Percentiles rank a stretch among this genome's conserved stretches.
Conservation (phyloP, 225 moss, liverwort and hornwort genomes). For the Marchantia paleacea region DNA sequence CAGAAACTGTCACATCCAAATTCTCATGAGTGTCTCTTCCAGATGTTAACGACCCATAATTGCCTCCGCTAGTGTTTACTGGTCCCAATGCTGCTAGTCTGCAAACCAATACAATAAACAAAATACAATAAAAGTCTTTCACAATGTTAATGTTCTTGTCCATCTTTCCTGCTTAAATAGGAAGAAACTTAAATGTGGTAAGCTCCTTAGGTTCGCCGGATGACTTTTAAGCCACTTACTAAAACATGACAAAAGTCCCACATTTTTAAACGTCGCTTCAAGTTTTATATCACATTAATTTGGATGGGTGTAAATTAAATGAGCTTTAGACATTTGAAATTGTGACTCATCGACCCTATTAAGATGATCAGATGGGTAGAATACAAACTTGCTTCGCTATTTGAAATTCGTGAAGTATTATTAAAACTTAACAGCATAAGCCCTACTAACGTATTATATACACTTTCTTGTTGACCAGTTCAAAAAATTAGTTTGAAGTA, state of each 20-base stretch:
- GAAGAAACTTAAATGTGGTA: neutral
- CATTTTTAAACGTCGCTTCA: neutral
- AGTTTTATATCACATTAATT: no score
- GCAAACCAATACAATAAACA: slow-evolving; percentile 9
- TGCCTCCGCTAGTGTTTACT: slow-evolving; percentile 9
- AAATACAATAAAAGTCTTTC: no score
- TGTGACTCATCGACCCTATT: no score
- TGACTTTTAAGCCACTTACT: neutral
- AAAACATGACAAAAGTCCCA: neutral
- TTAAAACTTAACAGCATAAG: no score
- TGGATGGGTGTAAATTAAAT: no score
- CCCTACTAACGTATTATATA: no score
- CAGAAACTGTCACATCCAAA: slow-evolving; percentile 18
- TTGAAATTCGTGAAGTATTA: no score
- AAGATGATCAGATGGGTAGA: no score
- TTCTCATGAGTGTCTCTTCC: slow-evolving; percentile 6
- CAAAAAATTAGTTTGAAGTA: no score
- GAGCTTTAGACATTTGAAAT: no score
- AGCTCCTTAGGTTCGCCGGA: neutral
- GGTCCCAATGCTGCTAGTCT: slow-evolving; percentile 16
- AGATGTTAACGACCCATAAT: neutral
- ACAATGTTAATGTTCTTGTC: neutral
- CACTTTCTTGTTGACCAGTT: no score
- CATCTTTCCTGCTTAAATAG: neutral
- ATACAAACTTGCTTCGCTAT: no score